phyloP scores from a whole-genome alignment of 1,139 yeast genomes.

The Kodamaea ohmeri region DNA sequence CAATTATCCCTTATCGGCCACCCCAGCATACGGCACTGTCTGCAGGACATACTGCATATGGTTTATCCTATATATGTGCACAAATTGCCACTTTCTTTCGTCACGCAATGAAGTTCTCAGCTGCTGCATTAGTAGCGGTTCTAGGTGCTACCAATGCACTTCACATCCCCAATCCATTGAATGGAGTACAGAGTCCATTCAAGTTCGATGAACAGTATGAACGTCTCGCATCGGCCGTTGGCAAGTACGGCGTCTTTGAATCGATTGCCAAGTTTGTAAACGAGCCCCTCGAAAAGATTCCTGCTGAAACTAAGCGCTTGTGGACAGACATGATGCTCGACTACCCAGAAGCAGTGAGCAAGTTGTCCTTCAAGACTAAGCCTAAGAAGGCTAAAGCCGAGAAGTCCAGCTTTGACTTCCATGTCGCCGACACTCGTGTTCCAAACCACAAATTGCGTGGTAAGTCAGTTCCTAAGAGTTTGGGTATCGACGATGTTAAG shows the following conservation, averaged over 20 bases:
- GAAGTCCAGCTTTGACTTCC: conserved; percentile 52
- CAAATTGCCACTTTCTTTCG: conserved; percentile 4
- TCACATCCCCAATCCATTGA: conserved; percentile 30
- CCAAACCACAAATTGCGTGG: conserved; percentile 62
- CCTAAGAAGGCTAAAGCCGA: conserved; percentile 36
- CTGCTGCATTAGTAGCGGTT: conserved; percentile 22
- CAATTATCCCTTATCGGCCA: conserved; percentile 6
- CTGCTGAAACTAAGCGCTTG: conserved; percentile 46
- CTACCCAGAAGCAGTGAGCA: conserved; percentile 52
- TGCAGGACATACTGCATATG: conserved; percentile 3
- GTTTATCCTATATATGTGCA: conserved; percentile 3
- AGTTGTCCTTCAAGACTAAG: conserved; percentile 50
- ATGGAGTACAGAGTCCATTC: conserved; percentile 15
- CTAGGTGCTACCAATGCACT: conserved; percentile 29
- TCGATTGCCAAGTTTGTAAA: conserved; percentile 40
- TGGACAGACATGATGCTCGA: conserved; percentile 62
- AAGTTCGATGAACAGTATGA: conserved; percentile 21
- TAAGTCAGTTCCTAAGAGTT: conserved; percentile 46
- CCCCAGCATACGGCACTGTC: conserved; percentile 5
- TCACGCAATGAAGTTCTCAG: conserved; percentile 28
- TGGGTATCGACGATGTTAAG: conserved; percentile 75
- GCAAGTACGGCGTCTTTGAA: conserved; percentile 25
- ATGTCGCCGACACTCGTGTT: conserved; percentile 42
- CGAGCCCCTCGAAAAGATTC: conserved; percentile 45
- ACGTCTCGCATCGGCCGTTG: conserved; percentile 16